These are phyloP conservation scores for Tetrapisispora fleetii DNA, from an alignment of 805 yeast genomes.

Conservation along the genomic window DNA sequence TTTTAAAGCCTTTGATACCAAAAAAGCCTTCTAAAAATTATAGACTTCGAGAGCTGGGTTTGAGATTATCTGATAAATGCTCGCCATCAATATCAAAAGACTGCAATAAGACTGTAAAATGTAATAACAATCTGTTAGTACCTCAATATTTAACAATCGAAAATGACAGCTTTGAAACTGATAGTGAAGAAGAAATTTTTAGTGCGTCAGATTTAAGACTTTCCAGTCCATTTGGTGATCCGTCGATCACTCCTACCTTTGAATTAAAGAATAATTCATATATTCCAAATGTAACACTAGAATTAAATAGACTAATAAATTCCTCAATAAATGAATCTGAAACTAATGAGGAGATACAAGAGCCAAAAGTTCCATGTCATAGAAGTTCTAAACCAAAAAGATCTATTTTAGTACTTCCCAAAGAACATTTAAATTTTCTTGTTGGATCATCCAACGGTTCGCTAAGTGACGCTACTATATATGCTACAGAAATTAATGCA, in stretches of 20 bases:
- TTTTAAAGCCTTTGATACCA: background rate
- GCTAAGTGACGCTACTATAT: slow-evolving; percentile 25
- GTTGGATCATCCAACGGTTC: slow-evolving; percentile 25
- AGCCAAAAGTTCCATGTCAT: slow-evolving; percentile 12
- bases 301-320: slow-evolving; percentile 12
- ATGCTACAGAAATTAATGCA: slow-evolving; percentile 27
- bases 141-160: background rate
- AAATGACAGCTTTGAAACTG: background rate
- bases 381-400: slow-evolving; percentile 11
- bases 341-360: background rate
- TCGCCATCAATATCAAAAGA: background rate
- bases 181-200: slow-evolving; percentile 7
- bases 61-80: background rate
- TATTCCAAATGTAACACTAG: slow-evolving; percentile 2
- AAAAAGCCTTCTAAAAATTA: background rate
- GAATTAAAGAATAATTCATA: background rate
- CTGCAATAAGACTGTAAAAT: background rate
- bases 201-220: slow-evolving; percentile 13
- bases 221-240: slow-evolving; percentile 19
- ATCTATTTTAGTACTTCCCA: slow-evolving; percentile 15
- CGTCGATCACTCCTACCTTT: background rate
- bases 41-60: background rate
- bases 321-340: slow-evolving; percentile 4
- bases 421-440: slow-evolving; percentile 16
- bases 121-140: background rate